Percentiles rank a stretch among this genome's conserved stretches.
Conservation (phyloP, 495 filamentous ascomycete species). For the Platismatia glauca region DNA sequence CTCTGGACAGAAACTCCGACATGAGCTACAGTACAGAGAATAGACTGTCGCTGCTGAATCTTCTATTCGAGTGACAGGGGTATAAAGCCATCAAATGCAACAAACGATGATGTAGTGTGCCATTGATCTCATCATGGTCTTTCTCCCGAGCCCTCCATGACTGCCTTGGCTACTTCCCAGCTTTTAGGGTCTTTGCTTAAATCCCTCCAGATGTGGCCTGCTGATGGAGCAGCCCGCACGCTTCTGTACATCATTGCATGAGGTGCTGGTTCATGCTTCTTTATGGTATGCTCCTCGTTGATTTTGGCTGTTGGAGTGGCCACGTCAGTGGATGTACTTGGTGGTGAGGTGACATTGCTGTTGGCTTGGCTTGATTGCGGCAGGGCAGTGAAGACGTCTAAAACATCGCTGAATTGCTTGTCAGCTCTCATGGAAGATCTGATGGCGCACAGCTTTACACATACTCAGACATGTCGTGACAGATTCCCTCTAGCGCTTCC, state of each 20-base stretch:
- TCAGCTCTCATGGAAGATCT: neutral
- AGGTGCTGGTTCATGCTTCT: slow-evolving; percentile 5
- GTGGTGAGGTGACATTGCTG: neutral
- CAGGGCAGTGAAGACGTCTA: slow-evolving; percentile 19
- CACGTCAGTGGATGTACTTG: neutral
- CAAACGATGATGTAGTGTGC: neutral
- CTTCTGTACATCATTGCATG: slow-evolving; percentile 12
- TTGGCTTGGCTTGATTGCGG: neutral
- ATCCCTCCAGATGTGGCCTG: neutral
- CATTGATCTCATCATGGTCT: slow-evolving; percentile 3
- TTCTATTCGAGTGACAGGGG: neutral
- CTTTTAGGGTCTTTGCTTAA: neutral
- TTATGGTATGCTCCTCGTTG: neutral
- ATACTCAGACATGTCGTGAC: slow-evolving; percentile 45
- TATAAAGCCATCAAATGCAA: neutral
- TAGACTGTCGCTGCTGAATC: neutral
- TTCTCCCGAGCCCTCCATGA: slow-evolving; percentile 11
- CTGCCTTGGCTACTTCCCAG: slow-evolving; percentile 18
- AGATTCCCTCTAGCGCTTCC: slow-evolving; percentile 45
- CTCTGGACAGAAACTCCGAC: neutral
- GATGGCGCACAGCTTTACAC: slow-evolving; percentile 14
- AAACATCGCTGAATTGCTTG: slow-evolving; percentile 13
- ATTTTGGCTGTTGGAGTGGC: neutral
- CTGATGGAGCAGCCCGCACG: neutral
- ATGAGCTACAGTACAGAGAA: neutral